These are phyloP conservation scores for Penicillium silybi DNA, from an alignment of 495 filamentous ascomycete species.

Conservation along the genomic window DNA sequence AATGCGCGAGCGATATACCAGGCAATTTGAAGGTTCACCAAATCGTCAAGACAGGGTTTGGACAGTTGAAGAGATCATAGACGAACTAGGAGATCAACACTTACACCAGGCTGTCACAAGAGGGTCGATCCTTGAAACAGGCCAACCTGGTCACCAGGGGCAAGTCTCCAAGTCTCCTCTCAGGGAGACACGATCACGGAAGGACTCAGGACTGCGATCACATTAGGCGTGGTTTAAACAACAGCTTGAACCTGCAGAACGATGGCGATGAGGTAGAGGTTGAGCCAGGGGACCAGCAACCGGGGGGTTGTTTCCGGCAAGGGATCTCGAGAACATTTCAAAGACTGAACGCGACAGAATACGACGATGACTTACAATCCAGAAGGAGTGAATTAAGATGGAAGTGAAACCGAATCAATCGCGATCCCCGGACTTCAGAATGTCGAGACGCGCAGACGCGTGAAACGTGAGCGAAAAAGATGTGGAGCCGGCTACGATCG, in stretches of 20 bases:
- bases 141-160: background rate
- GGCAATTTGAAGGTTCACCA: background rate
- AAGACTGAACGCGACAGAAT: background rate
- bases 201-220: background rate
- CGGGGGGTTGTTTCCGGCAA: background rate
- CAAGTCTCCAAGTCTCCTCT: background rate
- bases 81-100: background rate
- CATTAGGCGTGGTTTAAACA: background rate
- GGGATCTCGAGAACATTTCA: background rate
- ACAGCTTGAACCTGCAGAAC: background rate
- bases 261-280: background rate
- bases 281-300: background rate
- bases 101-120: background rate
- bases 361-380: background rate
- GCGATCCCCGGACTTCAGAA: slow-evolving; percentile 13
- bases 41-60: background rate
- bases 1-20: background rate
- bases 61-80: background rate
- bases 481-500: slow-evolving; percentile 2
- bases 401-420: slow-evolving; percentile 12
- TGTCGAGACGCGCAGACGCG: slow-evolving; percentile 28
- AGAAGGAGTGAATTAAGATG: background rate
- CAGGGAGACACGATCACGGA: background rate
- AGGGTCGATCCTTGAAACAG: background rate
- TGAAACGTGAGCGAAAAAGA: slow-evolving; percentile 21